Base-by-base conservation (phyloP, 1,284 basidiomycete genomes). In the Cutaneotrichosporon cavernicola region DNA sequence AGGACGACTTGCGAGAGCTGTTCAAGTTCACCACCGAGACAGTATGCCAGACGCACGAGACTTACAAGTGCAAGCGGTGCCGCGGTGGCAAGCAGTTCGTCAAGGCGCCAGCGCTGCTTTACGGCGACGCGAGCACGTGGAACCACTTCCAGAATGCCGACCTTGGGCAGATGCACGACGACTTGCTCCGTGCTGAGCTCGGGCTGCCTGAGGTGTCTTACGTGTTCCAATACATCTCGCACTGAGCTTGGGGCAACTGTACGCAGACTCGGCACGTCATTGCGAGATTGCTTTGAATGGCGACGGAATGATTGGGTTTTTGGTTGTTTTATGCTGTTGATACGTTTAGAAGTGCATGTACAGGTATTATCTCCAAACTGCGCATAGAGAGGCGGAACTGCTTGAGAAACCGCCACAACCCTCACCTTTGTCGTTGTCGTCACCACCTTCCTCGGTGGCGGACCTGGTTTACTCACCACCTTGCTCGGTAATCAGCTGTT, bases 41-140 rank as follows among this genome's bases (percentile, higher is more conserved):
- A 8, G 77, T 88, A 5, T 94, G 91, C 74, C 94, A 99, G 77
- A 98, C 96, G 38, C 97, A 99, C 73, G 93, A 97, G 75, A 94
- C 92, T 5, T 97, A 94, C 86, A 99, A 98, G 81, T 98, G 95
- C 82, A 95, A 93, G 80, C 86, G 95, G 36, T 99, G 97, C 82
- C 89, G 86, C 78, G 85, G 91, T 67, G 95, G 92, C 26, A 90
- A 86, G 74, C 96, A 99, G 80, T 78, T 86, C 53, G 84, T 87
- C 75, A 97, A 96, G 79, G 85, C 92, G 3, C 86, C 88, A 0
- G 94, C 92, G 0, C 80, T 99, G 76, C 81, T 99, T 21, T 99
- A 99, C 72, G 97, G 97, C 40, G 96, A 99, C 79, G 92, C 92
- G 8, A 96, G 92, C 89, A 93, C 94, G 91, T 94, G 96, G 97